These are phyloP conservation scores for Drosera spatulata DNA, from an alignment of 179 eudicot genomes.

Conservation along the genomic window DNA sequence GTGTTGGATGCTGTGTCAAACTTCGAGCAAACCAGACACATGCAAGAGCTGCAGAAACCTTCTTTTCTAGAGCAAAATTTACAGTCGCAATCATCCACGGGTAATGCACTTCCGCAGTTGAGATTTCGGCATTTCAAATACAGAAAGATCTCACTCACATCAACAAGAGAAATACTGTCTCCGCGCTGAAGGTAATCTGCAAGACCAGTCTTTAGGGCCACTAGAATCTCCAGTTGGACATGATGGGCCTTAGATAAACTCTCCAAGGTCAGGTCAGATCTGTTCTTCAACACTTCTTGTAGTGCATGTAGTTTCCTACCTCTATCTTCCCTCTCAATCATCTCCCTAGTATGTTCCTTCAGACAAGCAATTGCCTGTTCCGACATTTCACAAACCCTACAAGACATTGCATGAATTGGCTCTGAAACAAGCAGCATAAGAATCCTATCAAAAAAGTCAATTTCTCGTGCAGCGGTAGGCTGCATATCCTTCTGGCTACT, in stretches of 20 bases:
- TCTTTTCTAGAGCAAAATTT: constrained; percentile 60
- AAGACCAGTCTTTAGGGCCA: constrained; percentile 63
- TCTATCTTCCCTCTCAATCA: constrained; percentile 46
- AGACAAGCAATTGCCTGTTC: constrained; percentile 37
- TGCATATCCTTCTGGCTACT: constrained; percentile 38
- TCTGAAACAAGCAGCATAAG: constrained; percentile 64
- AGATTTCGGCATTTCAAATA: constrained; percentile 73
- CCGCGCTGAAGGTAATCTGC: constrained; percentile 42
- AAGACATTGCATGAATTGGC: constrained; percentile 55
- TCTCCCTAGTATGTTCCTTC: constrained; percentile 55
- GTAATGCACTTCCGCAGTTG: constrained; percentile 55
- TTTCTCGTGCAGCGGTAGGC: constrained; percentile 27
- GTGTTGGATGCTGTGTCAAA: constrained; percentile 92
- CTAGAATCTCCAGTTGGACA: constrained; percentile 64
- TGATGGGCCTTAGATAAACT: constrained; percentile 51
- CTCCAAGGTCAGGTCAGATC: constrained; percentile 65
- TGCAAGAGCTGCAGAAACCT: constrained; percentile 82
- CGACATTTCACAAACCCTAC: constrained; percentile 56
- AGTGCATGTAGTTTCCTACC: constrained; percentile 43
- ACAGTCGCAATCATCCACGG: constrained; percentile 97
- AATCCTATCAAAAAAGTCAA: constrained; percentile 56
- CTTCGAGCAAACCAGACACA: constrained; percentile 91
- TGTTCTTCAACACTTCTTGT: constrained; percentile 56
- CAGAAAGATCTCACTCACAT: constrained; percentile 74
- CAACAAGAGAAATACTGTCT: constrained; percentile 37